Conservation (phyloP, 768 basidiomycete species). For the Termitomyces titanicus region DNA sequence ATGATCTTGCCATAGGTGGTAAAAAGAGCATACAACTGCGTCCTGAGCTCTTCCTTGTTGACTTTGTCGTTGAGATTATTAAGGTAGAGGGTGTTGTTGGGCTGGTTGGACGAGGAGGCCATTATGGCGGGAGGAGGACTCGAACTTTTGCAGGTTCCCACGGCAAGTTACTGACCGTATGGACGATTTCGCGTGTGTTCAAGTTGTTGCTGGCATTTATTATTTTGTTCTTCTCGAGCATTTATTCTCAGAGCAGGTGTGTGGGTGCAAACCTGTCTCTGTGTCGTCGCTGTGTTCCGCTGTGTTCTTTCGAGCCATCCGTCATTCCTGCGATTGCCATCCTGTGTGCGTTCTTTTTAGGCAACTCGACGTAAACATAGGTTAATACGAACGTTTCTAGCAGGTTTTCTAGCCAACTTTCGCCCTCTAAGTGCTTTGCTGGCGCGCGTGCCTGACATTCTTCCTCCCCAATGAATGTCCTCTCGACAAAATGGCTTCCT, state of each 20-base stretch:
- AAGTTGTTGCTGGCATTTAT: conserved; percentile 9
- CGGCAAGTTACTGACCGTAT: conserved; percentile 5
- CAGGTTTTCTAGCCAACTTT: conserved; percentile 7
- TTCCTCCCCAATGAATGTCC: conserved; percentile 14
- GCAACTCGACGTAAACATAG: conserved; percentile 11
- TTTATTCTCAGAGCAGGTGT: background rate
- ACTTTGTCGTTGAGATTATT: conserved; percentile 92
- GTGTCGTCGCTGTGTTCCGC: background rate
- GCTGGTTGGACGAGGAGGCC: conserved; percentile 59
- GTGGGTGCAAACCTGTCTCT: background rate
- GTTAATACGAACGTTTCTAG: conserved; percentile 10
- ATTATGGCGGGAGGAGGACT: conserved; percentile 16
- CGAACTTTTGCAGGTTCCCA: conserved; percentile 19
- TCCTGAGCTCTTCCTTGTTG: conserved; percentile 84
- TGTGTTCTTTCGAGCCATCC: background rate
- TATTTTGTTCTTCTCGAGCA: background rate
- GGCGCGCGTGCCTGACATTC: background rate
- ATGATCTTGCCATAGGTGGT: conserved; percentile 91
- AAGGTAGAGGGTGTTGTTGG: conserved; percentile 86
- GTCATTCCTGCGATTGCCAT: background rate
- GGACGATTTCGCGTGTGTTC: background rate
- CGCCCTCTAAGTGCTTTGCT: conserved; percentile 20
- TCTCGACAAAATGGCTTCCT: conserved; percentile 36
- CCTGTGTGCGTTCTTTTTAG: background rate
- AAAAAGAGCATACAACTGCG: conserved; percentile 85